Conservation (phyloP, 257 asterid species). For the Penstemon eatonii region DNA sequence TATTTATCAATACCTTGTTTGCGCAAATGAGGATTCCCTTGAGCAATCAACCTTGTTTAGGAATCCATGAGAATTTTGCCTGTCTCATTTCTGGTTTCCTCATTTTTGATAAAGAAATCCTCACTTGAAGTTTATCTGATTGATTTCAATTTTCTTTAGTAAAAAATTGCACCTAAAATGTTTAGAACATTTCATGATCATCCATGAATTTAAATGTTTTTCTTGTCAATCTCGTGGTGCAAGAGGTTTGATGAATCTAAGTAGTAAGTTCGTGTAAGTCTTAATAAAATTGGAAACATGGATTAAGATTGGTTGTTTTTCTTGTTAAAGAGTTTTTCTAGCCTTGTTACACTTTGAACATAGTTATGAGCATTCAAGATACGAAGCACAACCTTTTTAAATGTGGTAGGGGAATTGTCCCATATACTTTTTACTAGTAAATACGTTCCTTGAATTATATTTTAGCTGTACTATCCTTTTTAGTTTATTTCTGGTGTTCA, state of each 20-base stretch:
- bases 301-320: not conserved
- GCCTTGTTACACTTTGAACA: not conserved
- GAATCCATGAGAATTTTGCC: too few relatives aligned
- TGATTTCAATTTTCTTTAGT: too few relatives aligned
- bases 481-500: constrained; percentile 18
- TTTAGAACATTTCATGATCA: too few relatives aligned
- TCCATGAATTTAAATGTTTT: too few relatives aligned
- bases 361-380: not conserved
- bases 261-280: not conserved
- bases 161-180: too few relatives aligned
- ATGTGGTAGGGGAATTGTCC: constrained; percentile 20
- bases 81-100: too few relatives aligned
- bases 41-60: too few relatives aligned
- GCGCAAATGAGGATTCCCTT: not conserved
- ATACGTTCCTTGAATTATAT: constrained; percentile 10
- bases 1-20: not conserved
- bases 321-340: not conserved
- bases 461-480: constrained; percentile 11
- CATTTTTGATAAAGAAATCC: too few relatives aligned
- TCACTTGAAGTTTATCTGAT: too few relatives aligned
- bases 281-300: not conserved
- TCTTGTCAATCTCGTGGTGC: too few relatives aligned
- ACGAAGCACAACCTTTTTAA: not conserved
- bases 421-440: not conserved
- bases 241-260: too few relatives aligned